Percentiles rank a stretch among this genome's conserved stretches.
phyloP scores from a whole-genome alignment of 768 basidiomycete genomes.

The Auriscalpium microsporum region DNA sequence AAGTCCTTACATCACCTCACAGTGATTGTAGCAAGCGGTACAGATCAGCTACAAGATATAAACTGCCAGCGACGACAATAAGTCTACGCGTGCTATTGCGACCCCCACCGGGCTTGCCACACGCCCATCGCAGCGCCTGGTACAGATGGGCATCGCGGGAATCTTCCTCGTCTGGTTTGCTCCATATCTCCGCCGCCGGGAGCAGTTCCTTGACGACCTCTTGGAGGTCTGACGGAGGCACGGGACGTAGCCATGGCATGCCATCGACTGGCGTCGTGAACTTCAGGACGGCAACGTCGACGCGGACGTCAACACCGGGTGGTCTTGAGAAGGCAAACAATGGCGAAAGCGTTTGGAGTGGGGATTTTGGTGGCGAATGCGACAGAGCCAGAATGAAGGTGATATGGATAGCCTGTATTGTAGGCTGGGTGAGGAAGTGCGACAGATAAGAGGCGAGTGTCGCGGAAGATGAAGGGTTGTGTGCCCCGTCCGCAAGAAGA shows the following conservation, averaged over 20 bases:
- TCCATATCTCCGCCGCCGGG: constrained; percentile 42
- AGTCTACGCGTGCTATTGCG: constrained; percentile 26
- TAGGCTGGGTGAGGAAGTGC: constrained; percentile 25
- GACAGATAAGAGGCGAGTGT: constrained; percentile 61
- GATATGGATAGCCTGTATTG: constrained; percentile 30
- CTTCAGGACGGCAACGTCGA: constrained; percentile 43
- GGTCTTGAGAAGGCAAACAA: constrained; percentile 39
- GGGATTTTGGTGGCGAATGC: constrained; percentile 78
- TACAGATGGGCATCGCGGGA: constrained; percentile 28
- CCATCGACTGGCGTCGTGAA: constrained; percentile 69
- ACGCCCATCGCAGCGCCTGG: constrained; percentile 41
- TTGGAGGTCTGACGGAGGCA: constrained; percentile 42
- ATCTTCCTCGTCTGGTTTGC: constrained; percentile 25
- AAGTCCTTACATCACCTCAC: background rate
- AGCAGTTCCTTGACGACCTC: constrained; percentile 35
- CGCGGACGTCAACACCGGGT: constrained; percentile 20
- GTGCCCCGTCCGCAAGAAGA: constrained; percentile 87
- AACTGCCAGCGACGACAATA: constrained; percentile 78
- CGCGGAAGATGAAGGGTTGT: constrained; percentile 73
- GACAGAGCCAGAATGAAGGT: constrained; percentile 80
- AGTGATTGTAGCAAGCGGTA: constrained; percentile 38
- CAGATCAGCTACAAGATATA: constrained; percentile 92
- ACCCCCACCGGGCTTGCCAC: constrained; percentile 10
- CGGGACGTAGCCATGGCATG: constrained; percentile 90
- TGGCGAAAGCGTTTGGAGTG: constrained; percentile 59